phyloP scores from a whole-genome alignment of 352 stramenopile genomes.

The Blastocystis sp. region DNA sequence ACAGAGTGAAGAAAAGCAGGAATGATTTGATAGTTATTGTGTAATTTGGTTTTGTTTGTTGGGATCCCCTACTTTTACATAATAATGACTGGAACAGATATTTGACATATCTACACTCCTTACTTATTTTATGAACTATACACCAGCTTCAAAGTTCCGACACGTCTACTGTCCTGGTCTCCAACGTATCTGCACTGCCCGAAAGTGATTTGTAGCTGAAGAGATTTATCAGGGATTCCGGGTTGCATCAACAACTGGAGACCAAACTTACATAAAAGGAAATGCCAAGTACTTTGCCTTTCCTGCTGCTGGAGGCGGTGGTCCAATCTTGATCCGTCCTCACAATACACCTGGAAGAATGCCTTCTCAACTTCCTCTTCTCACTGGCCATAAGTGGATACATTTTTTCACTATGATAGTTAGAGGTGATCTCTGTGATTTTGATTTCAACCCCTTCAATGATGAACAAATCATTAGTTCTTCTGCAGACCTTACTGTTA shows the following conservation, averaged over 20 bases:
- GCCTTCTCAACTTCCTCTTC: conserved; percentile 76
- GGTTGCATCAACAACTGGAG: conserved; percentile 91
- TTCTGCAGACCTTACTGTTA: conserved; percentile 55
- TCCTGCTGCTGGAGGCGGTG: conserved; percentile 82
- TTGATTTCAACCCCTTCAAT: conserved; percentile 98
- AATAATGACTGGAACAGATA: conserved; percentile 28
- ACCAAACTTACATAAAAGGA: conserved; percentile 99
- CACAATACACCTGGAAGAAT: conserved; percentile 70
- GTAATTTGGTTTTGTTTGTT: background rate
- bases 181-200: background rate
- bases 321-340: conserved; percentile 72
- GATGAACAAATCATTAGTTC: conserved; percentile 76
- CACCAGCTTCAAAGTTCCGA: conserved; percentile 65
- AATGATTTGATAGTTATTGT: conserved; percentile 14
- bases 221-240: conserved; percentile 76
- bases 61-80: conserved; percentile 5
- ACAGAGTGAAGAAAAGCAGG: background rate
- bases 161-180: conserved; percentile 64
- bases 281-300: conserved; percentile 99
- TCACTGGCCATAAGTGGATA: conserved; percentile 83
- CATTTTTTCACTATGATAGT: background rate
- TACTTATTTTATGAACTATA: conserved; percentile 53
- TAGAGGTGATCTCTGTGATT: conserved; percentile 86
- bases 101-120: background rate
- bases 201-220: conserved; percentile 66